These are phyloP conservation scores for Rhynchosporium agropyri DNA, from an alignment of 2,329 filamentous ascomycete species.

Conservation along the genomic window DNA sequence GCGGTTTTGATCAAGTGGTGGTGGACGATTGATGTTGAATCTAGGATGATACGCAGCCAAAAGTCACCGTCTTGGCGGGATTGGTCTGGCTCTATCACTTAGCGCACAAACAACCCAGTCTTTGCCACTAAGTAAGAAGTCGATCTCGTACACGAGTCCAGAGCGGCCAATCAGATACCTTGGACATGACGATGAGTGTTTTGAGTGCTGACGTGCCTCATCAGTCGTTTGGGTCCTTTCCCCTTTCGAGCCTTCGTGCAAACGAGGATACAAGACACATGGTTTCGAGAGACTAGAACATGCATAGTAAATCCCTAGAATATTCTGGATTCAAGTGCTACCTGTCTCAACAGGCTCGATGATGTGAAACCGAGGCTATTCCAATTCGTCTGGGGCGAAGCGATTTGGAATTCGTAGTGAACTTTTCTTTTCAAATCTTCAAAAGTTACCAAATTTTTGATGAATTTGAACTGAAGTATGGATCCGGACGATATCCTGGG, in stretches of 20 bases:
- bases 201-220: slow-evolving; percentile 12
- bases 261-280: not conserved
- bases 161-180: not conserved
- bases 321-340: too few relatives aligned
- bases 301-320: too few relatives aligned
- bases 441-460: too few relatives aligned
- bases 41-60: slow-evolving; percentile 2
- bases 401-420: too few relatives aligned
- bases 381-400: too few relatives aligned
- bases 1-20: not conserved
- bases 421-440: too few relatives aligned
- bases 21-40: not conserved
- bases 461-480: too few relatives aligned
- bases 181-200: not conserved
- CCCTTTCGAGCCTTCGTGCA: not conserved
- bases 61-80: slow-evolving; percentile 8
- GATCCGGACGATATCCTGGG: too few relatives aligned
- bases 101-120: not conserved
- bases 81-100: slow-evolving; percentile 4
- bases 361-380: too few relatives aligned
- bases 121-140: not conserved
- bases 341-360: too few relatives aligned
- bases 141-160: not conserved
- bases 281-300: too few relatives aligned
- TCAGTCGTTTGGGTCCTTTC: not conserved